Base-by-base conservation (phyloP, 495 filamentous ascomycete species). In the Penicillium bialowiezense region DNA sequence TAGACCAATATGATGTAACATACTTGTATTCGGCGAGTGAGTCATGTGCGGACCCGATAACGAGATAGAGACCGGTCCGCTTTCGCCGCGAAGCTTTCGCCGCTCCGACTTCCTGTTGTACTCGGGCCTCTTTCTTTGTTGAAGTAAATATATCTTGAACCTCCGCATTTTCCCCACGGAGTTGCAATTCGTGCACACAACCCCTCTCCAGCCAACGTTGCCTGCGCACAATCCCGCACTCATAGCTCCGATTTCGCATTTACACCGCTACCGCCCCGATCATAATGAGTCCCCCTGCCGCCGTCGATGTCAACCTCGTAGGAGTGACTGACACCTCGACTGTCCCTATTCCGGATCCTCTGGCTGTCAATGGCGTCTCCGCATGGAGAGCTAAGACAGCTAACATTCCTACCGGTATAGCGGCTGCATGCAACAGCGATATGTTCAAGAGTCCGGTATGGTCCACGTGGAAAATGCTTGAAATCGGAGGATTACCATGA, bases 361-460 rank as follows among this genome's bases (percentile, higher is more conserved):
- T 96, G 58, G 89, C 87, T 28, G 70, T 90, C 63, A 77, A 85
- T 52, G 83, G 80, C 14, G 81, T 97, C 41, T 56, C 77, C 19
- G 85, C 76, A 8, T 72, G 88, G 59, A 78, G 93, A 32, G 79
- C 76, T 41, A 89, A 86, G 64, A 74, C 76, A 14, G 83, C 84
- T 1, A 78, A 80, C 50, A 70, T 92, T 31, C 75, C 81, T 45
- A 86, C 83, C 28, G 86, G 84, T n/a, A 78, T 89, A 36, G 93
- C 93, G 24, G 87, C 91, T 13, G 73, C 76, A 33, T 83, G 84
- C 14, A 85, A 81, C 66, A 90, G 85, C 68, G 86, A 89, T 49
- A 84, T 88, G 75, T 98, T 93, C 69, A 95, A 96, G 72, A 81
- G 79, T 41, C 74, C 82, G 45, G 84, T 83, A 61, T 56, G 78